A percentile compares a stretch with the other conserved stretches of the same genome.
Conservation (phyloP, 2,329 filamentous ascomycete genomes). For the Scolecobasidium constrictum region DNA sequence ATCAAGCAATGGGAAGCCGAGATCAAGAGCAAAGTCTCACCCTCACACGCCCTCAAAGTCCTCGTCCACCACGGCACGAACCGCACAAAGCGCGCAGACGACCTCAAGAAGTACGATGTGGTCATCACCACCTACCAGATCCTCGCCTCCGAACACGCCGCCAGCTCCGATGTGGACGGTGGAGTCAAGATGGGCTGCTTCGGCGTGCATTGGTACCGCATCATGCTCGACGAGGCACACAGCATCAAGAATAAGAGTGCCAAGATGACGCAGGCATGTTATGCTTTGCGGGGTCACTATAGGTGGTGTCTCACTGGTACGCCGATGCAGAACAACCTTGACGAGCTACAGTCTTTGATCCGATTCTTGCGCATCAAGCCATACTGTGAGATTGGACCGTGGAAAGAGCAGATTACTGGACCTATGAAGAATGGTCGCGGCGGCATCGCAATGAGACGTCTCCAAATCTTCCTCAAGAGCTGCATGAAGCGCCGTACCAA, state of each 20-base stretch:
- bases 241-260: conserved; percentile 98
- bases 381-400: conserved; percentile 73
- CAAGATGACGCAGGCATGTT: conserved; percentile 89
- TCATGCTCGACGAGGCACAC: conserved; percentile 93
- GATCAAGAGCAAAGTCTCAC: conserved; percentile 69
- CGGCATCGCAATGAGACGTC: conserved; percentile 73
- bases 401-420: conserved; percentile 82
- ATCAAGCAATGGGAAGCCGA: conserved; percentile 97
- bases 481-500: conserved; percentile 99
- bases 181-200: conserved; percentile 72
- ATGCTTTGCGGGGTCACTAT: conserved; percentile 72
- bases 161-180: conserved; percentile 50
- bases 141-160: conserved; percentile 77
- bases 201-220: conserved; percentile 85
- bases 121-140: conserved; percentile 97
- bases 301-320: conserved; percentile 95
- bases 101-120: conserved; percentile 79
- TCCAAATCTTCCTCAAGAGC: conserved; percentile 76
- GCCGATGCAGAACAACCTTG: conserved; percentile 95
- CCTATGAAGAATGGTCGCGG: conserved; percentile 87
- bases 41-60: conserved; percentile 62
- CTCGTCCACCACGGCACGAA: conserved; percentile 84
- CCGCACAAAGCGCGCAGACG: conserved; percentile 66
- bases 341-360: conserved; percentile 89
- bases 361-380: conserved; percentile 87